Percentiles rank a stretch among this genome's conserved stretches.
Evolutionary conservation across 352 stramenopile species (phyloP).

Genomic region (Phytophthora aleatoria): DNA sequence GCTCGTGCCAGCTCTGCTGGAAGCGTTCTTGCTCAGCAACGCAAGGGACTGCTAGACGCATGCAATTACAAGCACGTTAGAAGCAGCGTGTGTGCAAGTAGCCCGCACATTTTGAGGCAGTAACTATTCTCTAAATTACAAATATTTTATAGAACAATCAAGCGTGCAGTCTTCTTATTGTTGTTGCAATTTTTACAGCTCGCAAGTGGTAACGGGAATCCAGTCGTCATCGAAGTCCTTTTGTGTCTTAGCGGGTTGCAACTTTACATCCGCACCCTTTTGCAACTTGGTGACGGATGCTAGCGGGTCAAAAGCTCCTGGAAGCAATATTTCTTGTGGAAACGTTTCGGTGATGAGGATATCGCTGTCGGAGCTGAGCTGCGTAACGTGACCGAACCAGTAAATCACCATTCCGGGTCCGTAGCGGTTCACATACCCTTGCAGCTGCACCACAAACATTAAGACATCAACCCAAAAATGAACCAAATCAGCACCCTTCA

Average conservation of each 20-base stretch:
- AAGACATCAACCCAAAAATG: background rate
- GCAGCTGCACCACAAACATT: conserved; percentile 39
- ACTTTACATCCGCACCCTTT: conserved; percentile 23
- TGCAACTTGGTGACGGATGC: conserved; percentile 15
- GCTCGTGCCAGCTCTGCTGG: conserved; percentile 43
- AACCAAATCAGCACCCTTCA: background rate
- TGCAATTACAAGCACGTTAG: background rate
- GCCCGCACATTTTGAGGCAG: conserved; percentile 12
- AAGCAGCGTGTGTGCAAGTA: conserved; percentile 26
- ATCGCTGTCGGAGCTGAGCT: conserved; percentile 58
- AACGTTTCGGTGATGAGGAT: conserved; percentile 72
- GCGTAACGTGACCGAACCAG: conserved; percentile 79
- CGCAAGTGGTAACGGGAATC: conserved; percentile 41
- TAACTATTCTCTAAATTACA: conserved; percentile 29
- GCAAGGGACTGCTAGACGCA: conserved; percentile 22
- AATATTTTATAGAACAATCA: conserved; percentile 21
- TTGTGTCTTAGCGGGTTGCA: conserved; percentile 28
- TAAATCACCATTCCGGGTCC: conserved; percentile 90
- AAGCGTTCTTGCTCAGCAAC: conserved; percentile 46
- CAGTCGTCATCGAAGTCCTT: conserved; percentile 50
- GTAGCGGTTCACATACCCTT: conserved; percentile 86
- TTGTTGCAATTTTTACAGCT: conserved; percentile 23
- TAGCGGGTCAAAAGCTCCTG: conserved; percentile 54
- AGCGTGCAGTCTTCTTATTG: background rate
- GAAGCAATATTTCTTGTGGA: conserved; percentile 55